Evolutionary conservation across 2,329 filamentous ascomycete genomes (phyloP), one percentile per base, ranked within the genome.

Genomic region (Aureobasidium melanogenum): DNA sequence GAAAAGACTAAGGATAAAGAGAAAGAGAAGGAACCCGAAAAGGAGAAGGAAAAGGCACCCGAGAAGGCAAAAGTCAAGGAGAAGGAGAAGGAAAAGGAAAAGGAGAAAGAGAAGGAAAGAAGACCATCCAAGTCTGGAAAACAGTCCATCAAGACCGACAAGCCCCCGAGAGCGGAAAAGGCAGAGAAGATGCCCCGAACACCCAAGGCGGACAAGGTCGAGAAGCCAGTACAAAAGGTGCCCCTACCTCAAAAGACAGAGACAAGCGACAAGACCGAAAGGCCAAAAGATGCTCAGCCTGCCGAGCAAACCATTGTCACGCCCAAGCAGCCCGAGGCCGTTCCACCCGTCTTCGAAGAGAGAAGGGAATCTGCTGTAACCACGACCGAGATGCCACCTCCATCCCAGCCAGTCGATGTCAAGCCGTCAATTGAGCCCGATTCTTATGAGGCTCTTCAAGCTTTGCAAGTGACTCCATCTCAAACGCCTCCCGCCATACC

Each of bases 21-120:
- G 67, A 63, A 64, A 66, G 24, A 63, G 62, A 28, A 36, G 64
- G n/a, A 72, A 68, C 71, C 67, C 39, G 66, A 63, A 32, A 58
- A 61, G 44, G 46, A 56, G 36, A 54, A 65, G 65, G 46, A 50
- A 14, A 51, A 50, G n/a, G 22, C 5, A 14, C 19, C 38, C 7
- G 38, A 63, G 52, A 69, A 67, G 60, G 66, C 67, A 22, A 72
- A 67, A 54, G 66, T 61, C 32, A 60, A 61, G 48, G 46, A 55
- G 39, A 52, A 64, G 66, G 44, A 48, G 14, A 50, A 48, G 22
- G 17, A 67, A 39, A 69, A 67, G 46, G 70, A 71, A 55, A 69
- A 66, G 57, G 54, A 57, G 9, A 46, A 39, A 17, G 55, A 47
- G 24, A 69, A 70, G 39, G 67, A 72, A 14, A 71, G 50, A 54